Percentiles rank a stretch among this genome's conserved stretches.
Evolutionary conservation across 1,139 yeast species (phyloP).

Genomic region (Blastobotrys petasosporus): DNA sequence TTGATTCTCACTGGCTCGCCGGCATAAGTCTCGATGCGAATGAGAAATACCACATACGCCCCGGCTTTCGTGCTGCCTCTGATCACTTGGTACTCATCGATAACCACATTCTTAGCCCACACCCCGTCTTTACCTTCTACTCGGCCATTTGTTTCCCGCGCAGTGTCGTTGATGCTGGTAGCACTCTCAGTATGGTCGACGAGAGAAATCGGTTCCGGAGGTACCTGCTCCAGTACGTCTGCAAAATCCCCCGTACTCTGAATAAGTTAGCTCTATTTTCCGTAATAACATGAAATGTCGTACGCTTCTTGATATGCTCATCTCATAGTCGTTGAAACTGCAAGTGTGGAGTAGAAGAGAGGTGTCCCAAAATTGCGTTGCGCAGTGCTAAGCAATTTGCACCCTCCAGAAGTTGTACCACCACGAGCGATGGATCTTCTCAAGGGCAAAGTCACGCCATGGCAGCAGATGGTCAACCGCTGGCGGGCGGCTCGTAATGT

Average conservation of each 20-base stretch:
- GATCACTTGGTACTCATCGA: constrained; percentile 39
- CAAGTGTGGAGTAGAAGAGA: no score
- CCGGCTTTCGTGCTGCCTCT: constrained; percentile 33
- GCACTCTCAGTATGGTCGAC: constrained; percentile 20
- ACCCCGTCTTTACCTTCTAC: constrained; percentile 11
- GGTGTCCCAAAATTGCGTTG: no score
- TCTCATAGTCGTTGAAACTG: no score
- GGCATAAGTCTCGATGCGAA: constrained; percentile 32
- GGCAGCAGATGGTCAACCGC: constrained; percentile 44
- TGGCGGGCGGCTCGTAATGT: constrained; percentile 58
- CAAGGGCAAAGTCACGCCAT: constrained; percentile 32
- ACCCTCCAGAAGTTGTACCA: no score
- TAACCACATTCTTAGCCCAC: constrained; percentile 39
- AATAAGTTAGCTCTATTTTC: neutral
- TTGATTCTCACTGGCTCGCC: constrained; percentile 42
- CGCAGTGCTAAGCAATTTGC: no score
- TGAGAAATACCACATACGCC: constrained; percentile 40
- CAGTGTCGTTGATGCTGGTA: constrained; percentile 18
- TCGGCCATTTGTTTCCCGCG: neutral
- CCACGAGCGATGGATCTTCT: constrained; percentile 37
- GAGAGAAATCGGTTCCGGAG: constrained; percentile 22
- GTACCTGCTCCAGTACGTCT: constrained; percentile 10
- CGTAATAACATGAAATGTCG: no score
- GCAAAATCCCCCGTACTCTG: constrained; percentile 6
- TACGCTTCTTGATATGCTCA: no score